Percentiles rank a stretch among this genome's conserved stretches.
Conservation (phyloP, 306 rosid species). For the Fragaria nilgerrensis region DNA sequence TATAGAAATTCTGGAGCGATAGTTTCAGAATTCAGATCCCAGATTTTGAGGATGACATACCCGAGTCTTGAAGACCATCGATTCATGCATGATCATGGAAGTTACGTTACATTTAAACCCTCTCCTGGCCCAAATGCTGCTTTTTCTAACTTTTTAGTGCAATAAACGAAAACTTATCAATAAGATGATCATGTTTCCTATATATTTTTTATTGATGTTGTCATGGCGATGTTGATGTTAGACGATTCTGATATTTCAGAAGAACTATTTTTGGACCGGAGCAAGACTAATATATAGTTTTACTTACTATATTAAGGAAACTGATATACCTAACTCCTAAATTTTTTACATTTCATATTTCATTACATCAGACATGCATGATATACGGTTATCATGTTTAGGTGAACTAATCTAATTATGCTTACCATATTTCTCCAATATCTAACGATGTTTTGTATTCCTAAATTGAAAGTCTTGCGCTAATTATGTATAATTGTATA, state of each 20-base stretch:
- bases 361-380: neutral
- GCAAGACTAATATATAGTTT: neutral
- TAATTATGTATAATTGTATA: too few species aligned
- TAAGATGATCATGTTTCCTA: neutral
- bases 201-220: neutral
- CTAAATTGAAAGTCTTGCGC: neutral
- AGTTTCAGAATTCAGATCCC: neutral
- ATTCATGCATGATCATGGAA: neutral
- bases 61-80: neutral
- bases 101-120: neutral
- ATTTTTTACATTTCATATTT: neutral
- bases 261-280: neutral
- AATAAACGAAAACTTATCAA: neutral
- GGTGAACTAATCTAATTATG: neutral
- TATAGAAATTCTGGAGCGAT: neutral
- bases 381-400: neutral
- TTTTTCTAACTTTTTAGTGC: too few species aligned
- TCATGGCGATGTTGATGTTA: constrained; percentile 1
- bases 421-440: neutral
- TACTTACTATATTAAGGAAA: neutral
- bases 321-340: neutral
- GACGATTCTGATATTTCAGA: neutral
- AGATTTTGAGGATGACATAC: neutral
- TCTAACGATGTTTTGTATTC: neutral
- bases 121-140: too few species aligned